phyloP scores from a whole-genome alignment of 352 stramenopile genomes.

The Aphanomyces astaci region DNA sequence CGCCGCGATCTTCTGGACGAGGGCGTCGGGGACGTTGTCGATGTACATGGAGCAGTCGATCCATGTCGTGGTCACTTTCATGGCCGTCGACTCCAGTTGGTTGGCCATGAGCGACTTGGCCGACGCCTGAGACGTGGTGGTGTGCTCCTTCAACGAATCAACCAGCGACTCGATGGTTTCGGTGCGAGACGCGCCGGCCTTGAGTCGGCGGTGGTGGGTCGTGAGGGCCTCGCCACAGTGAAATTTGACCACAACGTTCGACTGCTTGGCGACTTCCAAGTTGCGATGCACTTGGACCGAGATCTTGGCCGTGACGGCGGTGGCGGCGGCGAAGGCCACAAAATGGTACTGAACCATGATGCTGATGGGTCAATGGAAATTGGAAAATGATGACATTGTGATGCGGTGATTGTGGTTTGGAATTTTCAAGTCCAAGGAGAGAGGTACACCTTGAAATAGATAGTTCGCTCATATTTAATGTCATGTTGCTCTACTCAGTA shows the following conservation, averaged over 20 bases:
- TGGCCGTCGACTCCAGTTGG: not conserved
- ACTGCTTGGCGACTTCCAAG: not conserved
- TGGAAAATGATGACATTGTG: too few species aligned
- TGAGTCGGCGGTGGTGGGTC: not conserved
- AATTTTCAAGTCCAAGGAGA: too few species aligned
- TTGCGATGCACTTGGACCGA: conserved; percentile 2
- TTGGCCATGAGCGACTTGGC: not conserved
- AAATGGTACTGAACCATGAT: too few species aligned
- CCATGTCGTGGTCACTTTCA: conserved; percentile 27
- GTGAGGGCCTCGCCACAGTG: not conserved
- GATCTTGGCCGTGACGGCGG: not conserved
- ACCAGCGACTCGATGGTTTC: not conserved
- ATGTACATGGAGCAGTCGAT: conserved; percentile 57
- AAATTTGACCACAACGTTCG: not conserved
- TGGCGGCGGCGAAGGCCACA: not conserved
- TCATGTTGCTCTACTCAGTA: too few species aligned
- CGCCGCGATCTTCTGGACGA: conserved; percentile 36
- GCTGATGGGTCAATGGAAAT: too few species aligned
- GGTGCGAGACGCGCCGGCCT: not conserved
- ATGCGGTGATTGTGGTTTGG: too few species aligned
- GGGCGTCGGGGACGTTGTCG: conserved; percentile 32
- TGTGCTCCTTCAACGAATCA: not conserved
- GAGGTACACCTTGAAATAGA: too few species aligned
- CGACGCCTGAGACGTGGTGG: not conserved
- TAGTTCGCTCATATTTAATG: too few species aligned